Base-by-base conservation (phyloP, 148 eudicot genomes). In the Arbutus unedo region DNA sequence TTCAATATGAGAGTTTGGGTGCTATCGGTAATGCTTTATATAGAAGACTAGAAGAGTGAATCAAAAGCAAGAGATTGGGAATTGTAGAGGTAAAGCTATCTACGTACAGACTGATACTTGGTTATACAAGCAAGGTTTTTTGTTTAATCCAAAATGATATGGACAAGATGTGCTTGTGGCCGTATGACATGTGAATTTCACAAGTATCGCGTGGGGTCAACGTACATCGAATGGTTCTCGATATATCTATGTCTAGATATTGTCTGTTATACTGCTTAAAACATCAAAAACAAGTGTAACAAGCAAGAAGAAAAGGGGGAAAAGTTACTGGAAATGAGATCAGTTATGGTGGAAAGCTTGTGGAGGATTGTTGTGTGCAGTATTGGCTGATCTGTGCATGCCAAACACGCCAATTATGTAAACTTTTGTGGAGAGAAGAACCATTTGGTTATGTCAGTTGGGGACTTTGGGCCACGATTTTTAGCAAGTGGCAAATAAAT, bases 31-130 rank as follows among this genome's bases (percentile, higher is more conserved):
- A 50, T 62, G 59, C 54, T 72, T 59, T 19, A 83, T 89, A 81
- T 85, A 82, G 86, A 84, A 74, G 86, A 53, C 9, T 19, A 5
- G 55, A 73, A 59, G 82, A 73, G 78, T 81, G 51, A 74, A 7
- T 56, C 85, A 23, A 85, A 8, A 43, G 7, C 31, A 23, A 54
- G 64, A 84, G 76, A 77, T 74, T 38, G 74, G 81, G 68, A 23
- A 62, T 84, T 47, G 64, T 79, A 47, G 54, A 43, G 82, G 23
- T 48, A 23, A 77, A 53, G 77, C 48, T 71, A 48, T 77, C 38
- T 31, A 31, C 38, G 38, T 31, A 31, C 38, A 31, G 38, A 44
- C 41, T 38, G 48, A 43, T 76, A 67, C 14, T 8, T 56, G 9
- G 3, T 60, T 15, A 53, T 43, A 64, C 77, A 71, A 82, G 56